Base-by-base conservation (phyloP, 305 asterid species). In the Fraxinus sp. region DNA sequence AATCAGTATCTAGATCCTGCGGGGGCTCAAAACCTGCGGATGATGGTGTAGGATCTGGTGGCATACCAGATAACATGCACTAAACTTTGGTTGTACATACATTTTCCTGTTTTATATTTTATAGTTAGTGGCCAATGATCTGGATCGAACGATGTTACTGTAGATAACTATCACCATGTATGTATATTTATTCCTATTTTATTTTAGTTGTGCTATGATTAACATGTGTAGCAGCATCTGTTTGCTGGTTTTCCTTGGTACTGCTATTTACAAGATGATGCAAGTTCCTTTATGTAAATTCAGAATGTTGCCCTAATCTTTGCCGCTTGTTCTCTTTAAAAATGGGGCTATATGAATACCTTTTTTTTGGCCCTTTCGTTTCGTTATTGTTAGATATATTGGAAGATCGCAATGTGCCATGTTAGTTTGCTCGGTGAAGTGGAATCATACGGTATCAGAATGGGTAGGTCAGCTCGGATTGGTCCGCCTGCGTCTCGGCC, bases 11-110 rank as follows among this genome's bases (percentile, higher is more conserved):
- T 10, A 89, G 99, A 88, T 96, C 99, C 18, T 96, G 98, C 76
- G 99, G 98, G 26, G 97, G 99, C 33, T 93, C 98, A 0, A 94
- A 94, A 83, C 90, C 98, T 8, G 98, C 90, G 18, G 99, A 96
- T 79, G 99, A 96, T 14, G 87, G 90, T 32, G 93, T 91, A 4
- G 94, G 91, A 5, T 89, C 98, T 1, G 95, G 93, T 36, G 97
- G 95, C 37, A 84, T 95, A 74, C 91, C 94, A 0, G 98, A 93
- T 83, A 85, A 81, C 75, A 86, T 93, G 92, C 98, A 94, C 79
- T 94, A 66, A 79, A 70, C 66, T 68, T 16, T 0, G 2, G 16
- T 73, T 24, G 49, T 33, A 0, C 24, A 64, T 64, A 64, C 6
- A 24, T 64, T 22, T 62, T 64, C 30, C 33, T 57, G 26, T 57